Evolutionary conservation across 352 stramenopile species (phyloP), one percentile per base, ranked within the genome.

Genomic region (Pythium myriotylum): DNA sequence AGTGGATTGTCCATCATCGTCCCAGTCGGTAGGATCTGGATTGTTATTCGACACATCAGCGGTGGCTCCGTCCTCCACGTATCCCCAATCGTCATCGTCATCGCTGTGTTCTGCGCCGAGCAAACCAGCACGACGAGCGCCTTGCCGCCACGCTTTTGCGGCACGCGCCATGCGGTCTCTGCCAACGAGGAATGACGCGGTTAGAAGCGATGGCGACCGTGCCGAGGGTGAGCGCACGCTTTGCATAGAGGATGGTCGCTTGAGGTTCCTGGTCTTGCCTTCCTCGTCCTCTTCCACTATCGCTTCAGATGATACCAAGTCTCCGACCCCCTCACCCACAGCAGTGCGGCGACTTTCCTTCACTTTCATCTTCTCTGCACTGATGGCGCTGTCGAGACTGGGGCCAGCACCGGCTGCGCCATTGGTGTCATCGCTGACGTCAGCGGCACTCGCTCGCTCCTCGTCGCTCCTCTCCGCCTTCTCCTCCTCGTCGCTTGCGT

Each of bases 161-260:
- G 59, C 59, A 19, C 51, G 50, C 9, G 51, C 59, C 47, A 67
- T 55, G 41, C 59, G 59, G 17, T 61, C 59, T 35, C 59, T 26
- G 2, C 59, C 54, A n/a, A 52, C 51, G 9, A 60, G 26, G 22
- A 61, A 35, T 22, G 48, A 55, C 10, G 59, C 32, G 17, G 33
- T 26, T 16, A 52, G 32, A 12, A 33, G 50, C 20, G 50, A 54
- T 12, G 59, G 41, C 40, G 59, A 52, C 12, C 29, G 29, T 5
- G 29, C 29, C 20, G 50, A 54, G 16, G 59, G 41, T 29, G 59
- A 52, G 4, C 48, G 48, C 58, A 59, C 49, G 13, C 20, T 29
- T 3, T 32, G 23, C 8, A 14, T 19, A 35, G 24, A 39, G 33
- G 45, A 37, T 20, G 46, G 46, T 53, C 46, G 16, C 46, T 53